These are phyloP conservation scores for Phyllosticta capitalensis DNA, from an alignment of 2,329 filamentous ascomycete genomes.

Conservation along the genomic window DNA sequence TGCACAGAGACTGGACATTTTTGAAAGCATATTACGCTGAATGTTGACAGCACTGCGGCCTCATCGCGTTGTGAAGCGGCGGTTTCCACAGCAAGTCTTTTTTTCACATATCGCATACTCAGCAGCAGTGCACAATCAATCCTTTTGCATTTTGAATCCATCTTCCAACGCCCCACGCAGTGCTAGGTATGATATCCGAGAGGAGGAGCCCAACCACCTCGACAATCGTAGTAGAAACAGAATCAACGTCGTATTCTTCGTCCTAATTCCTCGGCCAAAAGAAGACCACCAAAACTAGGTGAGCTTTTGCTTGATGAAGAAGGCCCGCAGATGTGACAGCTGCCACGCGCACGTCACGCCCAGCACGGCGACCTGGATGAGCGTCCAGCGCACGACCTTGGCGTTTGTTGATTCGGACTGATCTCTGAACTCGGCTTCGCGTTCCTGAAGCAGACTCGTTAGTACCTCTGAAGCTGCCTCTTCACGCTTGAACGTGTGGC, in stretches of 20 bases:
- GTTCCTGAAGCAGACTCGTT: constrained; percentile 53
- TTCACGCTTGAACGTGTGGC: constrained; percentile 1
- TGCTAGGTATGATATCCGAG: background rate
- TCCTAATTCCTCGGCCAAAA: background rate
- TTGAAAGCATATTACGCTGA: no score
- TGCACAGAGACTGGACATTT: no score
- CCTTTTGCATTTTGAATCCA: background rate
- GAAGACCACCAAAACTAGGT: constrained; percentile 46
- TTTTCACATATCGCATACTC: background rate
- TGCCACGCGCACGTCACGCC: constrained; percentile 93
- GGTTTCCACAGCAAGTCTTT: no score
- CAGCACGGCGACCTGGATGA: constrained; percentile 79
- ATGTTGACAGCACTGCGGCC: no score
- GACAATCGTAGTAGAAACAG: background rate
- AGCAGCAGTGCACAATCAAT: background rate
- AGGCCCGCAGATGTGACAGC: constrained; percentile 84
- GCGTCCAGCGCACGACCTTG: constrained; percentile 85
- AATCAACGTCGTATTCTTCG: background rate
- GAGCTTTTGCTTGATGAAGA: constrained; percentile 99
- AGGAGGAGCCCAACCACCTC: background rate
- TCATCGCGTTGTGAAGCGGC: no score
- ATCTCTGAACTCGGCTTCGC: constrained; percentile 95
- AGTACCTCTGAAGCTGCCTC: background rate
- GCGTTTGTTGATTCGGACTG: constrained; percentile 90
- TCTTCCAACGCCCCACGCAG: background rate